Evolutionary conservation across 2,329 filamentous ascomycete species (phyloP), one percentile per base, ranked within the genome.

Genomic region (Sporothrix euskadiensis): DNA sequence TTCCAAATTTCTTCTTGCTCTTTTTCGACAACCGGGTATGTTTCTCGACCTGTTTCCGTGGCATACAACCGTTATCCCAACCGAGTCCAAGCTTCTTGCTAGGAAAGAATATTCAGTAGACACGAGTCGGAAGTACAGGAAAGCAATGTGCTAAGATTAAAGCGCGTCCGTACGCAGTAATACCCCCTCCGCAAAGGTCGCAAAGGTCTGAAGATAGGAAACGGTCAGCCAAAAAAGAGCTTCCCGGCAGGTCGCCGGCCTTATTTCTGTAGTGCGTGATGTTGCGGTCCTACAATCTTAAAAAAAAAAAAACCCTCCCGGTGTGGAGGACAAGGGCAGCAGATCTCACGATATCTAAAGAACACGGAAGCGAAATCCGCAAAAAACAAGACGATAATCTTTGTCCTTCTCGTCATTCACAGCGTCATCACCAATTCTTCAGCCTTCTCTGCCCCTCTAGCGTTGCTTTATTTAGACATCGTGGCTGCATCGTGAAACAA

Each of bases 381-480:
- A 7, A 12, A 49, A 8, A 65, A 16, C 14, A 65, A 52, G 26
- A 56, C 3, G 30, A 19, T 32, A 10, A 8, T 16, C 26, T 68
- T 30, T 14, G 7, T 26, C 30, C 47, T 5, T 39, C 47, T 30
- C 41, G 16, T 68, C 63, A 68, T 52, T 32, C 4, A 16, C 63
- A 7, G 39, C 5, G 30, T 54, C 47, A 6, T 16, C 7, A 22
- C 44, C 16, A 30, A 52, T 14, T 71, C 22, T 49, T 49, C 69
- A 61, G 54, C 57, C 57, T 52, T 41, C 26, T 69, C 30, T 9
- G 14, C 12, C 44, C 32, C 49, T 12, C 63, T 26, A 3, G 61
- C 22, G 52, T 26, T 73, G 69, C 71, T 69, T 73, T 39, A 59
- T 73, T 73, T 73, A 73, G 71, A 57, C 19, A 61, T 69, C 32